phyloP scores from a whole-genome alignment of 257 asterid species.

The Ilex asprella region DNA sequence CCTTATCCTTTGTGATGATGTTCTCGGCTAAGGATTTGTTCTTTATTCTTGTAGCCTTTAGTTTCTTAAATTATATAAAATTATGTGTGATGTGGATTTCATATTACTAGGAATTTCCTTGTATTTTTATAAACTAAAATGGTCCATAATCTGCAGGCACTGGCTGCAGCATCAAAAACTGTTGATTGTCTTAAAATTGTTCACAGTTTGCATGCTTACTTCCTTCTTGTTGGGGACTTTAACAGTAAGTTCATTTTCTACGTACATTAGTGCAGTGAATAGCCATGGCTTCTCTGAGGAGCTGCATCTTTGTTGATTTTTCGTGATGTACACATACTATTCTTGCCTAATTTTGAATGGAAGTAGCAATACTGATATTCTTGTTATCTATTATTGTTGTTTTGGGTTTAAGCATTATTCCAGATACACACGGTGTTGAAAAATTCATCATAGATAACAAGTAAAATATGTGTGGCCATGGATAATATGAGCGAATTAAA shows the following conservation, averaged over 20 bases:
- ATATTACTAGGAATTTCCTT: conserved; percentile 3
- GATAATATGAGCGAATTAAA: too few relatives aligned
- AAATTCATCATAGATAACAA: too few relatives aligned
- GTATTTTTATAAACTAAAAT: conserved; percentile 4
- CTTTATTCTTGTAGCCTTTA: background rate
- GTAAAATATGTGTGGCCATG: too few relatives aligned
- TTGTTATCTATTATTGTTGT: too few relatives aligned
- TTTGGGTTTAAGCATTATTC: too few relatives aligned
- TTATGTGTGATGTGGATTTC: conserved; percentile 2
- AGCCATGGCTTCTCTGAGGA: conserved; percentile 8
- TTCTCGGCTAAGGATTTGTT: background rate
- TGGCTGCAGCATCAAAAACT: conserved; percentile 95
- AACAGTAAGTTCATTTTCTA: conserved; percentile 43
- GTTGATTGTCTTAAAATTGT: conserved; percentile 89
- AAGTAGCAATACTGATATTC: too few relatives aligned
- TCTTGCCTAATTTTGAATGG: too few relatives aligned
- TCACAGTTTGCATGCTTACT: conserved; percentile 90
- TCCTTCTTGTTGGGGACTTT: conserved; percentile 80
- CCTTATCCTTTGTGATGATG: background rate
- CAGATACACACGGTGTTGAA: too few relatives aligned
- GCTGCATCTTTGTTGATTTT: conserved; percentile 1
- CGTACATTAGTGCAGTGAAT: background rate
- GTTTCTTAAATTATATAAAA: background rate
- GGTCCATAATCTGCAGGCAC: conserved; percentile 64
- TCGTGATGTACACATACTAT: background rate